Evolutionary conservation across 805 yeast species (phyloP).

Genomic region (Huiozyma naganishii): DNA sequence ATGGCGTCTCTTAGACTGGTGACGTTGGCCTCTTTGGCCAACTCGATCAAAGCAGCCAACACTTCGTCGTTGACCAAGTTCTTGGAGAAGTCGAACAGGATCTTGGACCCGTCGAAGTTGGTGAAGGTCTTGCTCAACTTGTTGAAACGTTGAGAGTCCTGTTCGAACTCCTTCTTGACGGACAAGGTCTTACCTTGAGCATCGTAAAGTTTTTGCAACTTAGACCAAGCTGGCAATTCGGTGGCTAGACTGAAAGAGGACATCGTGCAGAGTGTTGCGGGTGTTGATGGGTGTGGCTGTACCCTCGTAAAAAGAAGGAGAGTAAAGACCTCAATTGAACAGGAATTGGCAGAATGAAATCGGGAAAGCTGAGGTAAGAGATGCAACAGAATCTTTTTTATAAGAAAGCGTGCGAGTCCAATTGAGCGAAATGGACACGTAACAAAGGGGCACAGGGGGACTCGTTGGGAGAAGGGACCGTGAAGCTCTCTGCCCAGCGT

Average conservation of each 20-base stretch:
- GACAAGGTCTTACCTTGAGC: conserved; percentile 57
- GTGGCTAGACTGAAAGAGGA: conserved; percentile 49
- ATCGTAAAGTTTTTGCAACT: conserved; percentile 62
- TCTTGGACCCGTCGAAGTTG: conserved; percentile 80
- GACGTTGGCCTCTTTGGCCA: conserved; percentile 86
- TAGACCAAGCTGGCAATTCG: conserved; percentile 77
- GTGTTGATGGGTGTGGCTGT: neutral
- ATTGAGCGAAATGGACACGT: too few relatives aligned
- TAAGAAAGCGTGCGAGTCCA: too few relatives aligned
- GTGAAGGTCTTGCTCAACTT: conserved; percentile 68
- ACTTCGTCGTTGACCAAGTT: conserved; percentile 85
- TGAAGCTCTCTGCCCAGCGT: too few relatives aligned
- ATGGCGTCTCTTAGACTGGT: conserved; percentile 79
- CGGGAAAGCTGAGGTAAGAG: too few relatives aligned
- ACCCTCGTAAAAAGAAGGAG: neutral
- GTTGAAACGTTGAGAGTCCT: conserved; percentile 64
- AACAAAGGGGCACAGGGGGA: too few relatives aligned
- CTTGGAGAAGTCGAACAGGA: conserved; percentile 91
- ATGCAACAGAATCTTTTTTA: too few relatives aligned
- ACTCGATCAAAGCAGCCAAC: conserved; percentile 49
- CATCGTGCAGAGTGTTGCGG: neutral
- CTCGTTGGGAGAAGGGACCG: too few relatives aligned
- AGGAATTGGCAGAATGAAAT: too few relatives aligned
- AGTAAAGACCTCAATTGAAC: too few relatives aligned
- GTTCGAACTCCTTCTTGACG: conserved; percentile 66